Evolutionary conservation across 352 stramenopile genomes (phyloP).

Genomic region (Hyaloperonospora arabidopsidis): DNA sequence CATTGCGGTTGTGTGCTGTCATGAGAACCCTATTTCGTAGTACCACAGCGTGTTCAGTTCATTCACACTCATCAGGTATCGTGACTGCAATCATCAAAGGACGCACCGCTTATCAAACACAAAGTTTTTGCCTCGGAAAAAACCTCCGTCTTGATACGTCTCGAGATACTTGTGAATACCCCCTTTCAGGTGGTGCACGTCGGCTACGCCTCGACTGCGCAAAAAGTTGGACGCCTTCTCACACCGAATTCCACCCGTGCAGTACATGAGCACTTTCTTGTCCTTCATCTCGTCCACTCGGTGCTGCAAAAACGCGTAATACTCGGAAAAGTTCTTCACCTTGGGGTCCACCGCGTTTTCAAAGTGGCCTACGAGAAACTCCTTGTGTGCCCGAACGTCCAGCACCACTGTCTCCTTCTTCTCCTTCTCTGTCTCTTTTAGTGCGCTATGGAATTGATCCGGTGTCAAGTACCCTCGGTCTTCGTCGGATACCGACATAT

Average conservation of each 20-base stretch:
- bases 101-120: conserved; percentile 73
- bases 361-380: conserved; percentile 68
- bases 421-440: conserved; percentile 34
- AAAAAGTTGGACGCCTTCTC: conserved; percentile 72
- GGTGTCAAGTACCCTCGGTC: conserved; percentile 67
- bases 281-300: conserved; percentile 53
- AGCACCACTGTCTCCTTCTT: conserved; percentile 48
- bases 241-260: conserved; percentile 66
- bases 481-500: conserved; percentile 48
- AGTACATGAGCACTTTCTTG: conserved; percentile 78
- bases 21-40: conserved; percentile 43
- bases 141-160: conserved; percentile 46
- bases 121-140: conserved; percentile 76
- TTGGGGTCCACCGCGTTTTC: conserved; percentile 52
- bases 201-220: conserved; percentile 43
- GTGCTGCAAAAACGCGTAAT: conserved; percentile 56
- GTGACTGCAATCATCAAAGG: background rate
- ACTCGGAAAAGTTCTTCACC: conserved; percentile 73
- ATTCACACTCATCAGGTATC: background rate
- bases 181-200: conserved; percentile 60
- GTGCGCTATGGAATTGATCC: conserved; percentile 64
- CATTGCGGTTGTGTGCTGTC: conserved; percentile 39
- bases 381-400: conserved; percentile 56
- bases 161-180: conserved; percentile 75
- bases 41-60: background rate